These are phyloP conservation scores for Plasmodium ovale DNA, from an alignment of 169 alveolate species.

Conservation along the genomic window DNA sequence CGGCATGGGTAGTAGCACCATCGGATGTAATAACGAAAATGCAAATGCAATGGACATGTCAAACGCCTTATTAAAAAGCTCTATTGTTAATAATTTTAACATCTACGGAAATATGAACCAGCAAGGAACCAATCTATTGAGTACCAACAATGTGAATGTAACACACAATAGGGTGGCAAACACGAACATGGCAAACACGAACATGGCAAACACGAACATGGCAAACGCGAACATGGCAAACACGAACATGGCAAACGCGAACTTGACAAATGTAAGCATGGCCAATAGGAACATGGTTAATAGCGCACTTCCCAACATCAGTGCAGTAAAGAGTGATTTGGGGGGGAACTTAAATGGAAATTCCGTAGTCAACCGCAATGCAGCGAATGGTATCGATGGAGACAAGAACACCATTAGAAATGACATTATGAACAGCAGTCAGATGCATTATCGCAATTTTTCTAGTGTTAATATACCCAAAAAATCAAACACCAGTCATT, in stretches of 20 bases:
- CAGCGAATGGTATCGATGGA: background rate
- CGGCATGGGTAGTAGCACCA: background rate
- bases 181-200: no score
- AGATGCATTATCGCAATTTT: background rate
- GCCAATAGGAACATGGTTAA: no score
- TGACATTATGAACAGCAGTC: background rate
- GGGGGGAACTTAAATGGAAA: background rate
- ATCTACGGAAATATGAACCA: conserved; percentile 9
- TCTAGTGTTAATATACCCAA: background rate
- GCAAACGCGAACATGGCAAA: no score
- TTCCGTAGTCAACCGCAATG: background rate
- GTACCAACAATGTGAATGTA: background rate
- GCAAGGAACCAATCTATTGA: background rate
- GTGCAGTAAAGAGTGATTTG: no score
- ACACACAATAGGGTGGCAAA: background rate
- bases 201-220: no score
- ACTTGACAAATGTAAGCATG: no score
- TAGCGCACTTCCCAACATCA: no score
- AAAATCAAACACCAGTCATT: conserved; percentile 14
- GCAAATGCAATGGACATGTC: conserved; percentile 2
- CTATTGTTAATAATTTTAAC: conserved; percentile 22
- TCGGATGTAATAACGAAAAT: background rate
- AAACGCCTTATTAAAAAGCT: conserved; percentile 5
- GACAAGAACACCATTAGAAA: no score
- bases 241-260: no score